Base-by-base conservation (phyloP, 768 basidiomycete genomes). In the Trichaptum fuscoviolaceum region DNA sequence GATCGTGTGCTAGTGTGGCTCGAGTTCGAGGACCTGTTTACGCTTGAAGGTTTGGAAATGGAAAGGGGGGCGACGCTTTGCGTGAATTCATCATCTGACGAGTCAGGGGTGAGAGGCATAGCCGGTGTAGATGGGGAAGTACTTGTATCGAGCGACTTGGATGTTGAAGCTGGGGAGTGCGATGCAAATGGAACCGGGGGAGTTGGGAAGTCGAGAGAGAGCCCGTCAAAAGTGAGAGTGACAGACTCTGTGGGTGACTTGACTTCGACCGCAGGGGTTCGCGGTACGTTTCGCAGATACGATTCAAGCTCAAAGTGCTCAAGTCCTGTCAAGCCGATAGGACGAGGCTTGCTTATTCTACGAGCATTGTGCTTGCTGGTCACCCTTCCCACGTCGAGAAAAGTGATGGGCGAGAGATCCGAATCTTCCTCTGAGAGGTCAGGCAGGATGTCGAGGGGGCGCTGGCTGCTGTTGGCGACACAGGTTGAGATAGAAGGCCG, bases 391-490 rank as follows among this genome's bases (percentile, higher is more conserved):
- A 34, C 24, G 59, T 61, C 25, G 59, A 25, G 59, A 18, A 61
- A 34, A 24, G 59, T 61, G 42, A 52, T 52, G 42, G 42, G 42
- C 42, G 42, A 61, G 59, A 61, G 59, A 17, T 61, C 25, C 3
- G 15, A 61, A 18, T 61, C 59, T 34, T 61, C 59, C 30, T 61
- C 59, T 4, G 59, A 61, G 59, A 61, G 59, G 30, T 61, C 59
- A 17, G 59, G 59, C 3, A 61, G 15, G 30, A 61, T 61, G 30
- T 61, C 25, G 59, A 61, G 10, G 24, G 59, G 23, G 42, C 42
- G 42, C 42, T 52, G 12, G 42, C 20, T 52, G 3, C 10, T 52
- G 42, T 52, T 52, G 15, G 20, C 42, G 20, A 12, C 42, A 12
- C 42, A 52, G 3, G 42, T 52, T 12, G 42, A 52, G 42, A 52